These are phyloP conservation scores for Taphrina flavorubra DNA, from an alignment of 1,139 yeast species.

Conservation along the genomic window DNA sequence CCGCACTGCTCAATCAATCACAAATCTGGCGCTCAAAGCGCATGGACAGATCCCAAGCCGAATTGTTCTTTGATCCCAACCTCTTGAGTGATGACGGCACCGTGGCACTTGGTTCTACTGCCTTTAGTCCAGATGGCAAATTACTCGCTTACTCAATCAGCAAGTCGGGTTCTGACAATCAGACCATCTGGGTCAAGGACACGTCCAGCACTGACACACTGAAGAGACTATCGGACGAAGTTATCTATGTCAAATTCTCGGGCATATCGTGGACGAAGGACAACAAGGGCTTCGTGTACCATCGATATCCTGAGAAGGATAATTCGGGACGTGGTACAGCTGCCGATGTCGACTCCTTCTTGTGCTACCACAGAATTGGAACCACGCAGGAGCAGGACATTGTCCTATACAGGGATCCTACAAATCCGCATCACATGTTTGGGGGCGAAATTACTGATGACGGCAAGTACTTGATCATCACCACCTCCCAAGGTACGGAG, in stretches of 20 bases:
- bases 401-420: slow-evolving; percentile 23
- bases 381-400: slow-evolving; percentile 30
- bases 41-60: slow-evolving; percentile 26
- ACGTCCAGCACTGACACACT: slow-evolving; percentile 30
- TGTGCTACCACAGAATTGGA: slow-evolving; percentile 32
- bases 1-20: slow-evolving; percentile 34
- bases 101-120: slow-evolving; percentile 26
- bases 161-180: slow-evolving; percentile 34
- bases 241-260: slow-evolving; percentile 33
- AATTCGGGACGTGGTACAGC: slow-evolving; percentile 34
- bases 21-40: slow-evolving; percentile 37
- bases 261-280: slow-evolving; percentile 38
- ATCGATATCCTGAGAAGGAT: slow-evolving; percentile 39
- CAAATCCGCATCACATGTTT: slow-evolving; percentile 32
- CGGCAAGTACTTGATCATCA: slow-evolving; percentile 30
- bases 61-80: slow-evolving; percentile 39
- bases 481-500: slow-evolving; percentile 37
- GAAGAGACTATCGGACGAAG: slow-evolving; percentile 15
- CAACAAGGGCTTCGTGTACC: slow-evolving; percentile 35
- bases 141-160: slow-evolving; percentile 31
- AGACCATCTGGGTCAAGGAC: slow-evolving; percentile 31
- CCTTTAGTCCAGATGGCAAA: slow-evolving; percentile 31
- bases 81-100: slow-evolving; percentile 36
- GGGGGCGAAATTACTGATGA: slow-evolving; percentile 29
- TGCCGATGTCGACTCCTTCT: slow-evolving; percentile 30